Base-by-base conservation (phyloP, 768 basidiomycete genomes). In the Rhizopogon rudus region DNA sequence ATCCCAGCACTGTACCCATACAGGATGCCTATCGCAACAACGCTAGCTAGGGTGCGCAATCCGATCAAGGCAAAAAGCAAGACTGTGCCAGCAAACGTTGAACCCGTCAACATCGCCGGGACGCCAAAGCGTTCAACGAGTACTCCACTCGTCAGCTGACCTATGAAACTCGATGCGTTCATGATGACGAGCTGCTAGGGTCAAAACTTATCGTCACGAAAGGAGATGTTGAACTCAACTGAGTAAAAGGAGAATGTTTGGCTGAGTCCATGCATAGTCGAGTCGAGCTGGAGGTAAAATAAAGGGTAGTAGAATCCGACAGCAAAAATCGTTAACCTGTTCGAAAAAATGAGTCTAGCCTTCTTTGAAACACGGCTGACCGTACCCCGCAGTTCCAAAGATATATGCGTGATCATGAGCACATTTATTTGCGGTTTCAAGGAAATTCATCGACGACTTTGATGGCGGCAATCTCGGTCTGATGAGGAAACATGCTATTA, bases 201-300 rank as follows among this genome's bases (percentile, higher is more conserved):
- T 12, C 35, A 17, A 56, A 6, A 25, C n/a, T n/a, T 17, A 10
- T 44, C 53, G 8, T 46, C n/a, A 42, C 12, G 48, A 6, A 44
- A 17, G 51, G 35, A 35, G 50, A 29, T 31, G 40, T 12, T 39
- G 39, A 20, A 66, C 73, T 40, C 62, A 69, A 83, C 84, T 41
- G 76, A 77, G 60, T 84, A 84, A 57, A 86, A 85, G 0, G 84
- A 80, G n/a, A 86, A 68, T 5, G 64, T 67, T 3, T 72, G 66
- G 33, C 71, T 66, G 14, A 82, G 67, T 1, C 75, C 77, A 44
- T 80, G 79, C 50, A 69, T 71, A 20, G 79, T 72, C 1, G 82
- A 73, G 44, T 81, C 73, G 14, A 85, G 69, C 58, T 86, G 84
- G 22, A 86, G 66, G 61, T 82, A 86, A 67, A 83, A 85, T 28